Base-by-base conservation (phyloP, 352 stramenopile species). In the Pythium chondricola region DNA sequence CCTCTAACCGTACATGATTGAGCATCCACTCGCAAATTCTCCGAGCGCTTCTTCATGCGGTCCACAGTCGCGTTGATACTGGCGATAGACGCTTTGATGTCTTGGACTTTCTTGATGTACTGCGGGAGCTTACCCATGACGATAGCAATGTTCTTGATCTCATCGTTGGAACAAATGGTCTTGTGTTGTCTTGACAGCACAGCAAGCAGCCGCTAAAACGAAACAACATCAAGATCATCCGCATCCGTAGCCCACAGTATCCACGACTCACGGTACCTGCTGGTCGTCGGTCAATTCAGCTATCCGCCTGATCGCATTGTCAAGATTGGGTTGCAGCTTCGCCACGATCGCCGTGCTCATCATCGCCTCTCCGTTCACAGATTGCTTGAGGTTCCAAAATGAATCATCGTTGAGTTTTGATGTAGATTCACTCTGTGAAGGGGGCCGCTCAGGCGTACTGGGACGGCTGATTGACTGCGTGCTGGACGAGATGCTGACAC, bases 91-190 rank as follows among this genome's bases (percentile, higher is more conserved):
- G 65, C 37, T 25, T 74, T 80, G 13, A 90, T 81, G 31, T 64
- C 60, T 32, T 90, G 72, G 25, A 85, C 29, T 39, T 88, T 90
- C 35, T 68, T 70, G 25, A 69, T 60, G 50, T 85, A 88, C 40
- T 83, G 70, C 26, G 79, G 76, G 24, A 87, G 45, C 45, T 87
- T 90, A 41, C 81, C 65, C 56, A 90, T 73, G 39, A 87, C 67
- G 17, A 76, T 67, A 10, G 70, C 71, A 2, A 76, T 64, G 32
- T 84, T 74, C 22, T 83, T 64, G 18, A 90, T 63, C 52, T 85
- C 52, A 36, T 71, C 65, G 31, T 81, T 88, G 16, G 52, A 63
- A 44, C 63, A 66, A n/a, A 90, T 53, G 9, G 38, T 60, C 45
- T 56, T 51, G 43, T 85, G 77, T 36, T 87, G 76, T 11, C 74